Conservation (phyloP, 2,329 filamentous ascomycete genomes). For the Blastomyces parvus region DNA sequence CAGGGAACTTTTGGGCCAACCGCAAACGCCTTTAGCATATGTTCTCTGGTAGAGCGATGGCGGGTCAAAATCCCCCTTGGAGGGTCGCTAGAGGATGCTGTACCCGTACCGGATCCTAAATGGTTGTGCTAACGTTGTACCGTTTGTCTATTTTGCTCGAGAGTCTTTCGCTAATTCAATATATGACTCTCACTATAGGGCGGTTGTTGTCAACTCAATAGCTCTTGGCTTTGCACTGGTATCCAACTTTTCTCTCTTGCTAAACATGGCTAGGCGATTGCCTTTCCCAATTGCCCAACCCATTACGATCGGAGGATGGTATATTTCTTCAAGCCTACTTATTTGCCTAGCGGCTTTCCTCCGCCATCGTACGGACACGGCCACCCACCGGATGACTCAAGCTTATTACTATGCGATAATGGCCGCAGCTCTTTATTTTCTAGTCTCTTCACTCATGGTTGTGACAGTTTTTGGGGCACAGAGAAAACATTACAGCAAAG, state of each 20-base stretch:
- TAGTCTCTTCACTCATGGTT: conserved; percentile 46
- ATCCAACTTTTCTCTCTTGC: conserved; percentile 46
- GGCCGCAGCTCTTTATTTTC: conserved; percentile 48
- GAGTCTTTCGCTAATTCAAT: conserved; percentile 5
- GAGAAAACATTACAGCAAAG: conserved; percentile 45
- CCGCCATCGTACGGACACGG: conserved; percentile 30
- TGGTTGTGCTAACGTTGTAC: conserved; percentile 32
- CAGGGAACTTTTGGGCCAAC: conserved; percentile 46
- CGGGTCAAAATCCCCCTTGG: conserved; percentile 43
- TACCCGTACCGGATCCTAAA: conserved; percentile 43
- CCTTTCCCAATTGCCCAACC: conserved; percentile 49
- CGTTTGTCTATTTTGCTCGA: not conserved
- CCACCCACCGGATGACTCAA: conserved; percentile 42
- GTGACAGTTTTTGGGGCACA: conserved; percentile 48
- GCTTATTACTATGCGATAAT: conserved; percentile 53
- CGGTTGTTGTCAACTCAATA: conserved; percentile 46
- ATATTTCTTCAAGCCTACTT: conserved; percentile 45
- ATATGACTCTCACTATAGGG: conserved; percentile 29
- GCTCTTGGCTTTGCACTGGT: conserved; percentile 46
- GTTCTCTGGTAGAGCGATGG: conserved; percentile 49
- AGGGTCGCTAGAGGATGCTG: conserved; percentile 36
- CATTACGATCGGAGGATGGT: conserved; percentile 52
- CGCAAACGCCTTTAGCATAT: conserved; percentile 47
- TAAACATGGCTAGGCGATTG: conserved; percentile 51
- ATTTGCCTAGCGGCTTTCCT: conserved; percentile 44